Percentiles rank a stretch among this genome's conserved stretches.
Evolutionary conservation across 192 early-diverging fungal species (phyloP).

Genomic region (Mortierella hygrophila): DNA sequence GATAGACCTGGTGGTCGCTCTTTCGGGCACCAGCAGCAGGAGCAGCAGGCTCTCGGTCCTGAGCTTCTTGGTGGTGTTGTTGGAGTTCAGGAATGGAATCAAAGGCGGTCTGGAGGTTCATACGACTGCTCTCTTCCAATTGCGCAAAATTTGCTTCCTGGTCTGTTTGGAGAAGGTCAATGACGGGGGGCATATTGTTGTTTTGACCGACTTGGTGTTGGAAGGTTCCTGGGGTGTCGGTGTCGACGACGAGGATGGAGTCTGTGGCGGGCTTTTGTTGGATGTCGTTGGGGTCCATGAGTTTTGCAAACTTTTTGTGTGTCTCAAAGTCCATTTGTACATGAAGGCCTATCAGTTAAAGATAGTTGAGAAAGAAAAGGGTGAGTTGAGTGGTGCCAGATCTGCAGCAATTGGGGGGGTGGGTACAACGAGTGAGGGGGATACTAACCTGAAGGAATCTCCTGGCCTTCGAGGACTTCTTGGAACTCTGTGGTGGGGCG

Average conservation of each 20-base stretch:
- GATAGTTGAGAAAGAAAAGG: not conserved
- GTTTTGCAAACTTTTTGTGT: conserved; percentile 67
- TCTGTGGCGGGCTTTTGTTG: conserved; percentile 17
- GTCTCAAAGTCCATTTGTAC: conserved; percentile 73
- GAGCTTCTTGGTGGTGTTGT: conserved; percentile 4
- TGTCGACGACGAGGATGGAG: conserved; percentile 51
- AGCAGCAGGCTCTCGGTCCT: conserved; percentile 12
- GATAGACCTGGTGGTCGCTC: conserved; percentile 48
- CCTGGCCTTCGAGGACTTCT: conserved; percentile 69
- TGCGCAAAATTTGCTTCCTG: conserved; percentile 13
- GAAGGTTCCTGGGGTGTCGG: conserved; percentile 37
- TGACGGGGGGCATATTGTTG: conserved; percentile 26
- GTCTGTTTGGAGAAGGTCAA: conserved; percentile 20
- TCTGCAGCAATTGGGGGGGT: not conserved
- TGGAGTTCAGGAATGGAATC: conserved; percentile 46
- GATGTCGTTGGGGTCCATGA: conserved; percentile 57
- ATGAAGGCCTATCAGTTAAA: conserved; percentile 62
- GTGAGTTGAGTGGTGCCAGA: not conserved
- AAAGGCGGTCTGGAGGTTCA: conserved; percentile 43
- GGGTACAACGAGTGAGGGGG: not conserved
- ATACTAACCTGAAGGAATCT: conserved; percentile 63
- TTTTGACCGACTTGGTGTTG: conserved; percentile 27
- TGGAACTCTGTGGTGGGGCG: conserved; percentile 70
- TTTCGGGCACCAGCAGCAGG: conserved; percentile 6
- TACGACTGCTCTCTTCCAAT: conserved; percentile 19